Base-by-base conservation (phyloP, 441 rosid genomes). In the Breynia disticha region DNA sequence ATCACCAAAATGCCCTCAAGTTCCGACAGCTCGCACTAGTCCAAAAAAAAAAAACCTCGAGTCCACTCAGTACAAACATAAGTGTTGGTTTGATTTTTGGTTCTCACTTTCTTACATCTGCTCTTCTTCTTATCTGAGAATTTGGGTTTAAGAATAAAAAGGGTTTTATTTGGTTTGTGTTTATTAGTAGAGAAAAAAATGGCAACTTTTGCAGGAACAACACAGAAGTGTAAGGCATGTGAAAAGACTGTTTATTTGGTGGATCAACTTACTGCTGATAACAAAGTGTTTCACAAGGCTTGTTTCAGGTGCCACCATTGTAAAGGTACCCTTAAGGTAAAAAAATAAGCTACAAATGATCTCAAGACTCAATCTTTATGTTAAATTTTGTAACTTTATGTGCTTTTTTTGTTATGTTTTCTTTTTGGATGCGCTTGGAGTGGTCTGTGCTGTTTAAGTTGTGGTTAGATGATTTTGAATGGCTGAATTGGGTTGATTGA, bases 231-330 rank as follows among this genome's bases (percentile, higher is more conserved):
- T 43, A 72, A 76, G 62, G 83, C 90, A 13, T 83, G 90, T 70
- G 87, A 83, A 38, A 83, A 83, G 74, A 83, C 90, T 28, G 90
- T 83, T 12, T 83, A 83, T 67, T 70, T 80, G 60, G 90, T 83
- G 54, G 90, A 83, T 66, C 68, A 83, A 61, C 81, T 80, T 17
- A 72, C 81, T 45, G 72, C 84, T 65, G 87, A 83, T 51, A 68
- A 67, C 67, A 79, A 70, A 68, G 76, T 83, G 52, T 83, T 59
- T 22, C 90, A 83, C 70, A 83, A 72, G 61, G 80, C 87, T 55
- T 83, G 87, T 52, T 83, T 83, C 66, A 75, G 90, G 59, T 83
- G 90, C 68, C 87, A 83, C 67, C 90, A 80, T 62, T 83, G 84
- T 69, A 83, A 79, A 72, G 76, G 90, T 50, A 83, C 90, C 61